Base-by-base conservation (phyloP, 2,329 filamentous ascomycete species). In the Colletotrichum tropicicola region DNA sequence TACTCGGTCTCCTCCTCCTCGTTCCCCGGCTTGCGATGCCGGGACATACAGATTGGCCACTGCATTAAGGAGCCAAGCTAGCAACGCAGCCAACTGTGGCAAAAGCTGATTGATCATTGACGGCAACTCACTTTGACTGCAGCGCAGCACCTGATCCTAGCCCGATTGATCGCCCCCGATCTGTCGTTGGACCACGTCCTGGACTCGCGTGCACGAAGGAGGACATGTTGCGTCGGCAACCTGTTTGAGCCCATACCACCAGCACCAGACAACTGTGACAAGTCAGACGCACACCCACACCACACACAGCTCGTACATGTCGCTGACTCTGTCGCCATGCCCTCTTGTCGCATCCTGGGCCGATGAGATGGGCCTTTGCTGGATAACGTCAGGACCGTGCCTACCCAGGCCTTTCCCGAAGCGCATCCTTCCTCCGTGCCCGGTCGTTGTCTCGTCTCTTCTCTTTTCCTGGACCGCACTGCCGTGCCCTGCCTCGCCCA, bases 201-300 rank as follows among this genome's bases (percentile, higher is more conserved):
- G 62, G 49, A 44, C 41, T 62, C 28, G 58, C 43, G 56, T 47
- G 62, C 37, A 28, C 37, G 49, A 28, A 47, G 35, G 48, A 62
- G n/a, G 43, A 54, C 41, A 28, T 30, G 23, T 19, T 53, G 32
- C 48, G 27, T 53, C 48, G 55, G 56, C 49, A 51, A 55, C 41
- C 35, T 56, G 61, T 65, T 55, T 65, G 61, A 55, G 57, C 43
- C 57, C 63, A 53, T 43, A 21, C 32, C 13, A n/a, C n/a, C 49
- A 23, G 35, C 48, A 37, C 43, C 57, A 65, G 44, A 45, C 28
- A 39, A 37, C 32, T 55, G 61, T 61, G 62, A 62, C 57, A 61
- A 65, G 62, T 62, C 62, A 61, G 57, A 61, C 45, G 57, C 51
- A 66, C 63, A 63, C 52, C 52, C 63, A 63, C 63, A 66, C 51